phyloP scores from a whole-genome alignment of 345 rosid species.

The Acer campestre region DNA sequence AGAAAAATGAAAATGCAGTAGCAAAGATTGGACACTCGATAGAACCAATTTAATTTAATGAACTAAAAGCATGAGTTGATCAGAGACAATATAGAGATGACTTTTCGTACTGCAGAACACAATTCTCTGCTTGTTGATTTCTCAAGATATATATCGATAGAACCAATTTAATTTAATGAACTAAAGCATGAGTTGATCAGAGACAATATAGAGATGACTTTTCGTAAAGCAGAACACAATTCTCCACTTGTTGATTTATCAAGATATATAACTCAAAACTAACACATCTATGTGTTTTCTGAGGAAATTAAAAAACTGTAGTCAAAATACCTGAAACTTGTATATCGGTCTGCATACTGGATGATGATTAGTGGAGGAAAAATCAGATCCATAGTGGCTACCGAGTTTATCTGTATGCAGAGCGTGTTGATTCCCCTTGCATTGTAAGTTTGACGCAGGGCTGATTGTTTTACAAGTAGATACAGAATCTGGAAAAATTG shows the following conservation, averaged over 20 bases:
- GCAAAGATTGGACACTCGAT: not conserved
- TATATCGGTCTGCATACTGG: constrained; percentile 30
- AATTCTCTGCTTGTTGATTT: no score
- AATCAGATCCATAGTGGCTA: constrained; percentile 27
- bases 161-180: no score
- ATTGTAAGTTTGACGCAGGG: constrained; percentile 17
- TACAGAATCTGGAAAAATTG: constrained; percentile 30
- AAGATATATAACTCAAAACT: not conserved
- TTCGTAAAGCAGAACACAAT: no score
- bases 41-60: constrained; percentile 8
- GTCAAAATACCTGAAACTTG: constrained; percentile 49
- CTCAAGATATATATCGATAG: no score
- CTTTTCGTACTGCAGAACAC: no score
- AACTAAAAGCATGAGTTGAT: no score
- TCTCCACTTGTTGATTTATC: no score
- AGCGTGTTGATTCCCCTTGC: constrained; percentile 21
- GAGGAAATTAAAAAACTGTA: not conserved
- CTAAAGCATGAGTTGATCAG: no score
- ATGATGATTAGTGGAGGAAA: constrained; percentile 31
- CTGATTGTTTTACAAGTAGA: constrained; percentile 25
- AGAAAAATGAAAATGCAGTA: not conserved
- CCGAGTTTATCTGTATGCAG: constrained; percentile 21
- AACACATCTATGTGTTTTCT: not conserved
- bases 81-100: no score
- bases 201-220: no score